Percentiles rank a stretch among this genome's conserved stretches.
Evolutionary conservation across 768 basidiomycete species (phyloP).

Genomic region (Pleurotus cornucopiae): DNA sequence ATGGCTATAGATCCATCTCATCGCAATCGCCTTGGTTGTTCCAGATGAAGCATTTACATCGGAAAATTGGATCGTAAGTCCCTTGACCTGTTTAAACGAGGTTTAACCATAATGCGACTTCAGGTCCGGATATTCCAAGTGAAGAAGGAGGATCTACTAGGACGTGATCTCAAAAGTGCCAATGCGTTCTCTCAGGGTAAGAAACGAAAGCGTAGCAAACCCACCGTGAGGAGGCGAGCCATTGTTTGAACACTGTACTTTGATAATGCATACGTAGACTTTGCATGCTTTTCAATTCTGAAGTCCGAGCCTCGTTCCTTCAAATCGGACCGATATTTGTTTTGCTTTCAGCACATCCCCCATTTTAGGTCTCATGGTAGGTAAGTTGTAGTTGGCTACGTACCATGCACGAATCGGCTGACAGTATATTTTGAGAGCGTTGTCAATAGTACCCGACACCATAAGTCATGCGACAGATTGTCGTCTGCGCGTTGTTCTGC

Average conservation of each 20-base stretch:
- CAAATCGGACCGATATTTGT: too few species aligned
- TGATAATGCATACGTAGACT: too few species aligned
- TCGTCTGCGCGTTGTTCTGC: too few species aligned
- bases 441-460: too few species aligned
- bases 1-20: slow-evolving; percentile 2
- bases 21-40: slow-evolving; percentile 7
- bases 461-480: too few species aligned
- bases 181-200: slow-evolving; percentile 84
- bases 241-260: slow-evolving; percentile 24
- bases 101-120: slow-evolving; percentile 1
- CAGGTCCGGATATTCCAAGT: slow-evolving; percentile 92
- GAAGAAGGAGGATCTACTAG: slow-evolving; percentile 88
- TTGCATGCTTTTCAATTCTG: too few species aligned
- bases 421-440: too few species aligned
- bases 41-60: slow-evolving; percentile 98
- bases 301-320: too few species aligned
- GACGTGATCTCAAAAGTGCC: slow-evolving; percentile 85
- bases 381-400: too few species aligned
- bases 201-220: slow-evolving; percentile 82
- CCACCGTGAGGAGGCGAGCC: slow-evolving; percentile 54
- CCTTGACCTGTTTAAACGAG: not conserved
- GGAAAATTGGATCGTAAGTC: slow-evolving; percentile 96
- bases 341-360: too few species aligned
- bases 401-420: too few species aligned
- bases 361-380: too few species aligned